Evolutionary conservation across 2,329 filamentous ascomycete species (phyloP).

Genomic region (Hypocrella siamensis): DNA sequence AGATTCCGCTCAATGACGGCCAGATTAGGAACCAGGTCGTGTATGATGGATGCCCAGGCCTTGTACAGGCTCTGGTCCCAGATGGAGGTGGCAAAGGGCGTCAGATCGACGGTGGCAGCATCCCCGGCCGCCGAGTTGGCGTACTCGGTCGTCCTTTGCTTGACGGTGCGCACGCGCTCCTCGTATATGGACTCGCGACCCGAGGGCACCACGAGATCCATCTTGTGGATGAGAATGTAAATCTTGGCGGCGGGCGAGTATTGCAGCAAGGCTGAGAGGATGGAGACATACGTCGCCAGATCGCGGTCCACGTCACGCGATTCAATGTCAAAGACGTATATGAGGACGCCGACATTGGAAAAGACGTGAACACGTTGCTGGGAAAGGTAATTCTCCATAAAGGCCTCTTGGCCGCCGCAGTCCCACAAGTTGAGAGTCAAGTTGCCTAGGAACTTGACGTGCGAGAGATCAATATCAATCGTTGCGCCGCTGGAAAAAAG

Average conservation of each 20-base stretch:
- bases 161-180: conserved; percentile 63
- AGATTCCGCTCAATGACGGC: conserved; percentile 77
- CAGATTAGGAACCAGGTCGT: conserved; percentile 92
- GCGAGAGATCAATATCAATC: conserved; percentile 95
- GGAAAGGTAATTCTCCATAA: conserved; percentile 96
- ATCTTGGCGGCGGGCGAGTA: conserved; percentile 69
- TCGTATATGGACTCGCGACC: conserved; percentile 72
- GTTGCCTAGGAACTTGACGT: conserved; percentile 97
- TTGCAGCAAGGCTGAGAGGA: conserved; percentile 77
- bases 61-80: conserved; percentile 98
- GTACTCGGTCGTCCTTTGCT: conserved; percentile 51
- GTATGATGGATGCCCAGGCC: conserved; percentile 95
- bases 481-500: conserved; percentile 55
- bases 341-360: conserved; percentile 86
- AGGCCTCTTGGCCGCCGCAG: conserved; percentile 95
- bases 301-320: conserved; percentile 89
- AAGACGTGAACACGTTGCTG: conserved; percentile 95
- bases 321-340: conserved; percentile 99
- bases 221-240: conserved; percentile 96
- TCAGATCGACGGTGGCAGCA: conserved; percentile 42
- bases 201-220: conserved; percentile 80
- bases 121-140: conserved; percentile 20
- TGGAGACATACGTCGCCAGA: conserved; percentile 78
- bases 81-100: conserved; percentile 88
- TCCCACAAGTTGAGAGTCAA: conserved; percentile 97